Evolutionary conservation across 148 eudicot species (phyloP), one percentile per base, ranked within the genome.

Genomic region (Rhododendron vialii): DNA sequence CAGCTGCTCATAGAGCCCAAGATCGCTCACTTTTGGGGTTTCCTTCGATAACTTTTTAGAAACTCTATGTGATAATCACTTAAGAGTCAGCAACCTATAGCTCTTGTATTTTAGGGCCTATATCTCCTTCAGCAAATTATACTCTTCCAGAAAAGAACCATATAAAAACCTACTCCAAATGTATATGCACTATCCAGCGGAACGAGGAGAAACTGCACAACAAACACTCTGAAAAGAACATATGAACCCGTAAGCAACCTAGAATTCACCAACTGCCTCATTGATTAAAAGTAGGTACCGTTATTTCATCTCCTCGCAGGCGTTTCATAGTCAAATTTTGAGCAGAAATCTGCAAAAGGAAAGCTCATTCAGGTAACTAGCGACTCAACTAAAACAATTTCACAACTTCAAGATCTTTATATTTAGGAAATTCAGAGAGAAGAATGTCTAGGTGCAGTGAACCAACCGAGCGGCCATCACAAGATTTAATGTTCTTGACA

Each of bases 251-350:
- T 45, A 14, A 28, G 47, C 50, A 73, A 43, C 77, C 59, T 26
- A 71, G 9, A 83, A 28, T 26, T 28, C 7, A 35, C 36, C 18
- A 13, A 71, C 10, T 10, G 63, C 22, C 73, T 73, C 50, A 73
- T 30, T 12, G 30, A 50, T n/a, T 84, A 73, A 76, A 48, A 30
- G 28, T 48, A 51, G 73, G 69, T 85, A 97, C 99, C 98, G 93
- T 97, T 59, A 97, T 95, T 87, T 97, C 99, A 86, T 92, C 87
- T 81, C 99, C 99, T 85, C 98, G 91, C 78, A 97, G 93, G 84
- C 99, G 96, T 87, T 93, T 94, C 98, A 97, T 92, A 48, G 94
- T 93, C 90, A 97, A 90, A 85, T 94, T 95, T 84, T 97, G 99
- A 69, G 92, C 90, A 84, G 92, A 89, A 90, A 97, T 94, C 99